A percentile compares a stretch with the other conserved stretches of the same genome.
Evolutionary conservation across 768 basidiomycete species (phyloP).

Genomic region (Astraeus odoratus): DNA sequence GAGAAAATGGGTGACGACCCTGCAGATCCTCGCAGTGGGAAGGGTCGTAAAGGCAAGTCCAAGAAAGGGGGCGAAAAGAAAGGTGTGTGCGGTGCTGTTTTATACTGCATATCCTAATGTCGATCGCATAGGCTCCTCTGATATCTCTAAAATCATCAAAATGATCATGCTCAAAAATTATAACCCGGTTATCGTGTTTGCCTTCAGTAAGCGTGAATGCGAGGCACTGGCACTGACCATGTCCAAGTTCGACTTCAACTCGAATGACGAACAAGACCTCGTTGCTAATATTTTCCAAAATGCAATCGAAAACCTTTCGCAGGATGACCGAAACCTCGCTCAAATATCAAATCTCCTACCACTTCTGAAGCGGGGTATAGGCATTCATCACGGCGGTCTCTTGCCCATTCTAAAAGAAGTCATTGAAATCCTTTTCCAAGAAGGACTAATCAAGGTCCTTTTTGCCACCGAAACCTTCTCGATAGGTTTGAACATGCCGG

Average conservation of each 20-base stretch:
- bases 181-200: conserved; percentile 97
- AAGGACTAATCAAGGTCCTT: conserved; percentile 94
- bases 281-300: conserved; percentile 89
- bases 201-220: conserved; percentile 97
- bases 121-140: conserved; percentile 60
- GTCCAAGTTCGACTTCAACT: conserved; percentile 95
- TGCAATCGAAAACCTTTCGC: conserved; percentile 82
- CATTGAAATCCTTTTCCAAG: conserved; percentile 98
- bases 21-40: conserved; percentile 77
- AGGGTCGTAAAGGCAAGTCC: conserved; percentile 86
- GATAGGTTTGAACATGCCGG: conserved; percentile 98
- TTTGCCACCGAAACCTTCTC: conserved; percentile 99
- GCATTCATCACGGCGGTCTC: conserved; percentile 97
- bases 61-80: conserved; percentile 92
- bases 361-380: conserved; percentile 89
- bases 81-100: conserved; percentile 38
- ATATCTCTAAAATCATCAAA: conserved; percentile 95
- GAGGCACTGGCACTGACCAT: conserved; percentile 86
- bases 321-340: conserved; percentile 83
- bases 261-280: conserved; percentile 83
- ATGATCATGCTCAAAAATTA: conserved; percentile 98
- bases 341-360: conserved; percentile 93
- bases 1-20: conserved; percentile 86
- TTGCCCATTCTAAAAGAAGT: conserved; percentile 97
- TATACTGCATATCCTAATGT: neutral